A percentile compares a stretch with the other conserved stretches of the same genome.
phyloP scores from a whole-genome alignment of 169 alveolate species.

The Eimeria acervulina region DNA sequence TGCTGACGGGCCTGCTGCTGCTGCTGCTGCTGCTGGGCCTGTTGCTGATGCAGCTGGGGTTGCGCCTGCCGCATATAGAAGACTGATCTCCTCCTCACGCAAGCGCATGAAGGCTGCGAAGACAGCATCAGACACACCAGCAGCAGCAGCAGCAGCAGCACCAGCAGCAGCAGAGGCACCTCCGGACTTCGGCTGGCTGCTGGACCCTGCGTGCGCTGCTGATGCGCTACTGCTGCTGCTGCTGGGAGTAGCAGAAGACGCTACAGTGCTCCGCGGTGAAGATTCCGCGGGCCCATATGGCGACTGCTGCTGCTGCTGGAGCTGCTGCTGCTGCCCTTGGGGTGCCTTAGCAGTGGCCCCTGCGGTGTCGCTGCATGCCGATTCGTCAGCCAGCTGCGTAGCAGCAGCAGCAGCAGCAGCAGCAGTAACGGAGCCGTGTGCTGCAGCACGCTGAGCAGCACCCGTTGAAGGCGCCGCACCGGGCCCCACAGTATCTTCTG shows the following conservation, averaged over 20 bases:
- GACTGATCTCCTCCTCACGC: neutral
- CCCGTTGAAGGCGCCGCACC: neutral
- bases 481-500: neutral
- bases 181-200: conserved; percentile 35
- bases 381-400: neutral
- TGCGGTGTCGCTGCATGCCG: neutral
- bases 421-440: neutral
- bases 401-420: neutral
- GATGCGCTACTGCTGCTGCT: neutral
- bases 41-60: neutral
- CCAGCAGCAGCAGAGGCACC: neutral
- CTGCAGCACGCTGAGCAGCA: conserved; percentile 15
- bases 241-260: neutral
- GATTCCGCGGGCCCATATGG: neutral
- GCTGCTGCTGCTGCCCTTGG: neutral
- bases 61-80: neutral
- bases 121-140: neutral
- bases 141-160: neutral
- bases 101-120: conserved; percentile 27
- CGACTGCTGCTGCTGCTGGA: neutral
- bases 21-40: neutral
- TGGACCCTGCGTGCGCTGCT: neutral
- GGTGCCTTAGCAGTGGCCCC: neutral
- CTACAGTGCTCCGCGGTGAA: neutral
- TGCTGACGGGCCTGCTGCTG: neutral